phyloP scores from a whole-genome alignment of 352 stramenopile genomes.

The Globisporangium lucens region DNA sequence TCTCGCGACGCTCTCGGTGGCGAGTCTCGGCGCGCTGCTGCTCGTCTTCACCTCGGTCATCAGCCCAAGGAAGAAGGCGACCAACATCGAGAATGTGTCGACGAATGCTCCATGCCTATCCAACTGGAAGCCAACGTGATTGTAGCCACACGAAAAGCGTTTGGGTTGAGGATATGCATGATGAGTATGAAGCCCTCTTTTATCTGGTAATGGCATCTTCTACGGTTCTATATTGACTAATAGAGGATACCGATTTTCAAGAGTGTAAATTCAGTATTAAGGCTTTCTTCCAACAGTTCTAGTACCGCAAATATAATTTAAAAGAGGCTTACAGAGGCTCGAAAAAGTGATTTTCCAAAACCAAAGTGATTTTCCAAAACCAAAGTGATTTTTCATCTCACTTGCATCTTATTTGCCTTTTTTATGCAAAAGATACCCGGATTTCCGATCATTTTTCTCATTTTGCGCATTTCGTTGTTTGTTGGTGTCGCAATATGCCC shows the following conservation, averaged over 20 bases:
- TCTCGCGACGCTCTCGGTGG: slow-evolving; percentile 37
- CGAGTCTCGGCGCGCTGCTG: slow-evolving; percentile 31
- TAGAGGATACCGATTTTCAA: background rate
- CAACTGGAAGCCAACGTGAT: slow-evolving; percentile 4
- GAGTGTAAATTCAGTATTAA: background rate
- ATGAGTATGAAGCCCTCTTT: background rate
- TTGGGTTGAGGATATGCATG: background rate
- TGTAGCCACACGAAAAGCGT: background rate
- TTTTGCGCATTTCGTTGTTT: slow-evolving; percentile 1
- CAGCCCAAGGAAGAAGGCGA: slow-evolving; percentile 11
- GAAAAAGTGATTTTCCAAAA: background rate
- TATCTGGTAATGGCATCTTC: background rate
- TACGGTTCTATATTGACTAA: background rate
- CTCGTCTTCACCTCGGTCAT: slow-evolving; percentile 35
- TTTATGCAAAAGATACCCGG: slow-evolving; percentile 7
- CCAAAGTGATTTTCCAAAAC: background rate
- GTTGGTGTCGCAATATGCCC: slow-evolving; percentile 1
- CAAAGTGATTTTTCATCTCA: background rate
- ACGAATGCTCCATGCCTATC: background rate
- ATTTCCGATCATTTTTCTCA: slow-evolving; percentile 10
- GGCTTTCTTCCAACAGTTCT: background rate
- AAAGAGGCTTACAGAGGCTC: background rate
- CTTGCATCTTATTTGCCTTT: background rate
- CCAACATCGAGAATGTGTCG: background rate
- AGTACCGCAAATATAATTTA: background rate